Conservation (phyloP, 1,284 basidiomycete species). For the Lignosus rhinocerotis region DNA sequence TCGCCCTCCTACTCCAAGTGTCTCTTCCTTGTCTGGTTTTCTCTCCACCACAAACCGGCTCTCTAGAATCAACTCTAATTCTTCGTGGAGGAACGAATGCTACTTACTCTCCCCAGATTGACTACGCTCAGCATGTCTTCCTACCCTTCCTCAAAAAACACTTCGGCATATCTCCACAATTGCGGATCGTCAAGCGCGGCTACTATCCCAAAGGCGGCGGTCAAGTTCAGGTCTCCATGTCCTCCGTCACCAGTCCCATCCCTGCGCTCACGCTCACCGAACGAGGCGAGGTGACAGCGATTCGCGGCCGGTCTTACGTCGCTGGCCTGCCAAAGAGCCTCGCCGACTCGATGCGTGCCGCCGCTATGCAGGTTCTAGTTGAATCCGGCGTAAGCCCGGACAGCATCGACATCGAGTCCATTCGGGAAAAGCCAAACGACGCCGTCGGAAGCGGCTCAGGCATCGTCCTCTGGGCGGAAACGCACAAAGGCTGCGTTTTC, state of each 20-base stretch:
- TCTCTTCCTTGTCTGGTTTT: conserved; percentile 68
- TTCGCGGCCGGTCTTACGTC: conserved; percentile 61
- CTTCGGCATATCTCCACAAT: conserved; percentile 47
- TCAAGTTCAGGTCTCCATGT: conserved; percentile 47
- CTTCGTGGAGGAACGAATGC: conserved; percentile 74
- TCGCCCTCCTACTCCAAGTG: conserved; percentile 68
- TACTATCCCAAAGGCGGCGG: conserved; percentile 75
- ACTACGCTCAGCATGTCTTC: conserved; percentile 63
- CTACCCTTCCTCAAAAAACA: conserved; percentile 62
- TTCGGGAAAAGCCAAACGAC: conserved; percentile 48
- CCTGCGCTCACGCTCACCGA: conserved; percentile 49
- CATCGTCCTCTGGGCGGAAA: conserved; percentile 70
- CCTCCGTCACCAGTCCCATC: conserved; percentile 42
- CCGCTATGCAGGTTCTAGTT: conserved; percentile 46
- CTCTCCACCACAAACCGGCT: conserved; percentile 27
- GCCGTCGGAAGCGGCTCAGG: conserved; percentile 64
- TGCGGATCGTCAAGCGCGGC: conserved; percentile 55
- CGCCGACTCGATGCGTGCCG: conserved; percentile 53
- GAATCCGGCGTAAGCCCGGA: conserved; percentile 24
- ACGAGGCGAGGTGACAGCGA: conserved; percentile 49
- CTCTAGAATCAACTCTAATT: conserved; percentile 43
- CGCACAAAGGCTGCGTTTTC: conserved; percentile 60
- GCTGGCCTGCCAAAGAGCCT: conserved; percentile 56
- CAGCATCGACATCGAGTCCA: conserved; percentile 41
- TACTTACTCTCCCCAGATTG: conserved; percentile 64